Percentiles rank a stretch among this genome's conserved stretches.
Conservation (phyloP, 331 rosid species). For the Acacia concinna region DNA sequence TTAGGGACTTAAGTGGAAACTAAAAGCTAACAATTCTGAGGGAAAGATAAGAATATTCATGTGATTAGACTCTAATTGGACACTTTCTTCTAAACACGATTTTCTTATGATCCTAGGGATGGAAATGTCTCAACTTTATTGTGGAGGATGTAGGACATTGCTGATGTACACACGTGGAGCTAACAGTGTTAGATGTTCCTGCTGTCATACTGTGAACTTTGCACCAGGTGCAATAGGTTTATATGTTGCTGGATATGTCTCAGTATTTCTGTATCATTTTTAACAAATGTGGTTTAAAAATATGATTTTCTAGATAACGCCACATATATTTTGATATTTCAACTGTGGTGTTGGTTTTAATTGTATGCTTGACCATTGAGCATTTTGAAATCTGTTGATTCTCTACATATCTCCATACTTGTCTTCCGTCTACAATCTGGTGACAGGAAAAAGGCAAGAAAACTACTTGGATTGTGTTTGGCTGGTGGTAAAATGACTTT, state of each 20-base stretch:
- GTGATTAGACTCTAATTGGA: neutral
- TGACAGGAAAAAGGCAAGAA: neutral
- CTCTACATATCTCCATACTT: neutral
- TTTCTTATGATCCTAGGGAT: conserved; percentile 47
- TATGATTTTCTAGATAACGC: neutral
- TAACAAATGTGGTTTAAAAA: neutral
- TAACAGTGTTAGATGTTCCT: conserved; percentile 93
- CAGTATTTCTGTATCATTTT: neutral
- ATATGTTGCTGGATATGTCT: neutral
- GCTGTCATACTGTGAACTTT: conserved; percentile 86
- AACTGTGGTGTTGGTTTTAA: neutral
- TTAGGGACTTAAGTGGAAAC: neutral
- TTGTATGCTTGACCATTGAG: conserved; percentile 13
- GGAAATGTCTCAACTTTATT: conserved; percentile 89
- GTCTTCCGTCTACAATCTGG: neutral
- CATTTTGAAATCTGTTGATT: conserved; percentile 7
- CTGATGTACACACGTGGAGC: conserved; percentile 90
- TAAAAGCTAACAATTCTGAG: neutral
- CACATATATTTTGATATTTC: conserved; percentile 13
- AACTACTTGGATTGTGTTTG: neutral
- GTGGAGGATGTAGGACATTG: conserved; percentile 97
- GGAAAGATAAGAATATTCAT: neutral
- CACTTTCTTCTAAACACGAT: conserved; percentile 1
- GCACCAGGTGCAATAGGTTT: conserved; percentile 59
- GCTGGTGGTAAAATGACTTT: neutral